Base-by-base conservation (phyloP, 768 basidiomycete species). In the Dendrothele bispora region DNA sequence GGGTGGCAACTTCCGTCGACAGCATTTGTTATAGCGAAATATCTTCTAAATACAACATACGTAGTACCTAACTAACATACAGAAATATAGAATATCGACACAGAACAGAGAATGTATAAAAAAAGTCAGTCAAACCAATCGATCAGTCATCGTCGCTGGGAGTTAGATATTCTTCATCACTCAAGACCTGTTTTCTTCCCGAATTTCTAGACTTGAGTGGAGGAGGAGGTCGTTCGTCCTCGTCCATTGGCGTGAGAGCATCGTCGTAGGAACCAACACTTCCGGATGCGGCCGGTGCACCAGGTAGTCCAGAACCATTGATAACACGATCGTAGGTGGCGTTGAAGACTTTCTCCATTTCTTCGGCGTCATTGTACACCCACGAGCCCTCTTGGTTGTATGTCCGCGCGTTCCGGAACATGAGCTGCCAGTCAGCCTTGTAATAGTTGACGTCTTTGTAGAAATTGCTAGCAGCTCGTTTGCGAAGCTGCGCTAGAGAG, bases 371-470 rank as follows among this genome's bases (percentile, higher is more conserved):
- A 51, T 88, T 76, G 66, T 94, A 95, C 29, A 97, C 93, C 88
- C 91, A 92, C 0, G 92, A 95, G 2, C 88, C 92, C 66, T 95
- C 92, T 65, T 88, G 86, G 64, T 98, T 98, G 74, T 92, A 98
- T 36, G 83, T 88, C 57, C 89, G 79, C 4, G 95, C 95, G 59
- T 98, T 98, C 65, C 82, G 78, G 67, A 95, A 98, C 88, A 99
- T 94, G 47, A 93, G 78, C 55, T 79, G 78, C 83, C 87, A 92
- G 64, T 95, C 92, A 38, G 82, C 80, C 48, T 79, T 74, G 70
- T 84, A 93, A 48, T 79, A 72, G 27, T 78, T 69, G 28, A 94
- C 80, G 30, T 68, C 81, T 73, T 91, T 91, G 73, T 93, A 92
- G 47, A 78, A 73, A 37, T 75, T 74, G 46, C 76, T 71, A 42